Evolutionary conservation across 2,329 filamentous ascomycete genomes (phyloP).

Genomic region (Waltergamsia citrina): DNA sequence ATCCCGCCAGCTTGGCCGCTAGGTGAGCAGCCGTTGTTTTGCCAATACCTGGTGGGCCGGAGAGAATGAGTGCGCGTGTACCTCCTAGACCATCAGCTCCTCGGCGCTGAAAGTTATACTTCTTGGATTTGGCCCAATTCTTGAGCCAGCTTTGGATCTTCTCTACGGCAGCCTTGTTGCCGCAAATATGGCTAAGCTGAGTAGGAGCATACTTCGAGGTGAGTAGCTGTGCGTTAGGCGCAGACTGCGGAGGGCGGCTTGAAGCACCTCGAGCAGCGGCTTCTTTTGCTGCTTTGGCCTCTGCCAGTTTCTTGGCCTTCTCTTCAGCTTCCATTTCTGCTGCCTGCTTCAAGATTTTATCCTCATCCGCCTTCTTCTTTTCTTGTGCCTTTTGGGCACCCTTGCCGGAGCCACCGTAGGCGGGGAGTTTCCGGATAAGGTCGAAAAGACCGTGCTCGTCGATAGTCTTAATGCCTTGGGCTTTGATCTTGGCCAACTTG

Average conservation of each 20-base stretch:
- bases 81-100: constrained; percentile 78
- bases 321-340: constrained; percentile 82
- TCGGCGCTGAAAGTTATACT: constrained; percentile 70
- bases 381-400: constrained; percentile 78
- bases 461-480: constrained; percentile 79
- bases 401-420: constrained; percentile 79
- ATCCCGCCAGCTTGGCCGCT: constrained; percentile 85
- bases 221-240: constrained; percentile 64
- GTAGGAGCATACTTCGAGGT: constrained; percentile 93
- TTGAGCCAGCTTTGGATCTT: constrained; percentile 83
- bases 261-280: constrained; percentile 20
- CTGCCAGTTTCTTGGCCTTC: constrained; percentile 42
- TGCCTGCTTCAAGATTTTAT: constrained; percentile 71
- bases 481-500: constrained; percentile 79
- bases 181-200: constrained; percentile 78
- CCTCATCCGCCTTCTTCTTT: constrained; percentile 77
- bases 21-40: constrained; percentile 97
- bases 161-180: constrained; percentile 85
- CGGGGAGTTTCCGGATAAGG: constrained; percentile 71
- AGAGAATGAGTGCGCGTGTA: constrained; percentile 86
- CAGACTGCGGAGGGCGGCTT: constrained; percentile 16
- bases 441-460: constrained; percentile 88
- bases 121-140: constrained; percentile 70
- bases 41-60: constrained; percentile 90
- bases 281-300: constrained; percentile 39